phyloP scores from a whole-genome alignment of 2,329 filamentous ascomycete genomes.

The Helicocarpus griseus region DNA sequence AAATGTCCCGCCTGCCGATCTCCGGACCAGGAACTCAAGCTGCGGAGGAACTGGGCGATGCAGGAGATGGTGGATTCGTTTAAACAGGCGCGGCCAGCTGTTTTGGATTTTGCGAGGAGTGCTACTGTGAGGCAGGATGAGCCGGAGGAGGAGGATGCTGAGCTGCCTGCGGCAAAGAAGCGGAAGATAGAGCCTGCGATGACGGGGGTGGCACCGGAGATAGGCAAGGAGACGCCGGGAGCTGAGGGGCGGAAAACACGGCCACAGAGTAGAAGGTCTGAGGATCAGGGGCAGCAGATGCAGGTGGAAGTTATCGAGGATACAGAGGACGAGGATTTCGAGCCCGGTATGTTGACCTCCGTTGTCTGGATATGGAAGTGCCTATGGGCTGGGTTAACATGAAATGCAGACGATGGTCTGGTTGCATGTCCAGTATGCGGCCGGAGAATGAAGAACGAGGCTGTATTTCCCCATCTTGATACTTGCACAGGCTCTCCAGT shows the following conservation, averaged over 20 bases:
- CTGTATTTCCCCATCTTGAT: conserved; percentile 75
- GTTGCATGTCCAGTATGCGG: conserved; percentile 77
- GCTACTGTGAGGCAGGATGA: conserved; percentile 29
- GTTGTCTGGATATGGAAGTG: neutral
- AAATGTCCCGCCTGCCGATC: conserved; percentile 79
- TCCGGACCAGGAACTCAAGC: conserved; percentile 69
- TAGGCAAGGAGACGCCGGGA: conserved; percentile 31
- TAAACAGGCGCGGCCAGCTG: conserved; percentile 49
- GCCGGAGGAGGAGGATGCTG: conserved; percentile 28
- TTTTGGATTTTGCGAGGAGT: conserved; percentile 54
- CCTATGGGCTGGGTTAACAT: neutral
- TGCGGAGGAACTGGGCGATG: conserved; percentile 75
- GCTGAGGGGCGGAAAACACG: conserved; percentile 25
- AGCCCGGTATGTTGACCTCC: conserved; percentile 21
- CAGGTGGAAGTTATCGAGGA: conserved; percentile 28
- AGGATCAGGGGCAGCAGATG: conserved; percentile 9
- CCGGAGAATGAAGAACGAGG: conserved; percentile 65
- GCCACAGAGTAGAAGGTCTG: conserved; percentile 20
- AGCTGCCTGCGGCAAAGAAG: conserved; percentile 24
- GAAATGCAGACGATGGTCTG: conserved; percentile 57
- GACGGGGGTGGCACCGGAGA: conserved; percentile 16
- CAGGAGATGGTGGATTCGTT: conserved; percentile 80
- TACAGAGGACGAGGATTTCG: conserved; percentile 31
- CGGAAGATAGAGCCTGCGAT: conserved; percentile 20
- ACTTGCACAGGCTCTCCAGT: conserved; percentile 39